Conservation (phyloP, 1,284 basidiomycete genomes). For the Cystobasidiaceae sp. region DNA sequence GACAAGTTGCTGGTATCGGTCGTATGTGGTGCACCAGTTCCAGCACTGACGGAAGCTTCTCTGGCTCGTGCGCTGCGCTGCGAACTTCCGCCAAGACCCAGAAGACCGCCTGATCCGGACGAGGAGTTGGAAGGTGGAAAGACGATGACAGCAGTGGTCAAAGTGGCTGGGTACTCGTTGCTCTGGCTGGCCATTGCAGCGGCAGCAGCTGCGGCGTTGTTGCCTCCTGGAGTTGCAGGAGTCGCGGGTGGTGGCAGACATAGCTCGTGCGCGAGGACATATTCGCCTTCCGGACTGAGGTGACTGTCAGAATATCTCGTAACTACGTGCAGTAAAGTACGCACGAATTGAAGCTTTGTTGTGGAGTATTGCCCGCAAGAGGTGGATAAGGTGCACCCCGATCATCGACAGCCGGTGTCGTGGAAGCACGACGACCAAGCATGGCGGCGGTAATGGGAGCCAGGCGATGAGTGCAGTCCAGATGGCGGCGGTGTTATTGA, state of each 20-base stretch:
- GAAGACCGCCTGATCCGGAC: slow-evolving; percentile 3
- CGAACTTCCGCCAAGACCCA: slow-evolving; percentile 20
- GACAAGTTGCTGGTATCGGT: background rate
- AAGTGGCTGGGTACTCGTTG: slow-evolving; percentile 13
- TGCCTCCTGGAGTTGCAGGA: slow-evolving; percentile 20
- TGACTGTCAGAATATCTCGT: background rate
- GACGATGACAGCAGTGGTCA: slow-evolving; percentile 9
- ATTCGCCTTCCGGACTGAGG: slow-evolving; percentile 16
- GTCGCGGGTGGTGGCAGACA: slow-evolving; percentile 15
- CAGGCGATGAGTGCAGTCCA: background rate
- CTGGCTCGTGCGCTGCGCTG: slow-evolving; percentile 10
- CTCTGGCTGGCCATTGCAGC: background rate
- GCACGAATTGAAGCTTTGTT: too few relatives aligned
- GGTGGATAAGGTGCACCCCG: slow-evolving; percentile 14
- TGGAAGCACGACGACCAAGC: slow-evolving; percentile 20
- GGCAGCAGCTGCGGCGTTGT: background rate
- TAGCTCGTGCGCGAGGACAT: slow-evolving; percentile 22
- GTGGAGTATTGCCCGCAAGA: background rate
- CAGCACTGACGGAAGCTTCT: background rate
- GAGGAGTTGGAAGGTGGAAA: slow-evolving; percentile 7
- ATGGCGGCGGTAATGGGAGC: background rate
- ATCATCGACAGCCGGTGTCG: slow-evolving; percentile 16
- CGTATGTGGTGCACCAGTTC: background rate
- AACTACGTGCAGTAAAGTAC: too few relatives aligned
- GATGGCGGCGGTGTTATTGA: background rate